A percentile compares a stretch with the other conserved stretches of the same genome.
Evolutionary conservation across 2,329 filamentous ascomycete species (phyloP).

Genomic region (Pseudogymnoascus sp.): DNA sequence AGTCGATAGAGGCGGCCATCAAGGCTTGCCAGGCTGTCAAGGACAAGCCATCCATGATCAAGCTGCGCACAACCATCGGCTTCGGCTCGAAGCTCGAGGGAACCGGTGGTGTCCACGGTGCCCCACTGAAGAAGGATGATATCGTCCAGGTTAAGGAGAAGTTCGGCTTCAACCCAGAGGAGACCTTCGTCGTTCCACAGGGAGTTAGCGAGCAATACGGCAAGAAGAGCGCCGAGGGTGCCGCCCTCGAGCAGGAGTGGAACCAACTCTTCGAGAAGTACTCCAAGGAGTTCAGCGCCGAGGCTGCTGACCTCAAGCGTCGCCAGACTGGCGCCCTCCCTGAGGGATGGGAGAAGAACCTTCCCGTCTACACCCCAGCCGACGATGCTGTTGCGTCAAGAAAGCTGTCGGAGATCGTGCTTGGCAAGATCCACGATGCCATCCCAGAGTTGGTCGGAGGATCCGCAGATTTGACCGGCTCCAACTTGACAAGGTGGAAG

Average conservation of each 20-base stretch:
- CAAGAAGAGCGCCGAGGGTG: slow-evolving; percentile 78
- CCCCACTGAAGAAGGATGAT: slow-evolving; percentile 90
- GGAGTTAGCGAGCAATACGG: slow-evolving; percentile 87
- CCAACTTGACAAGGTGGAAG: slow-evolving; percentile 99
- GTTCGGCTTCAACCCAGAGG: slow-evolving; percentile 92
- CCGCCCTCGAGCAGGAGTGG: slow-evolving; percentile 89
- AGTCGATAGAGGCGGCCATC: slow-evolving; percentile 81
- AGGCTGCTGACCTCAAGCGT: slow-evolving; percentile 73
- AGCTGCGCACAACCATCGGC: slow-evolving; percentile 94
- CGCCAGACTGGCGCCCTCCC: slow-evolving; percentile 78
- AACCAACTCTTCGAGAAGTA: slow-evolving; percentile 90
- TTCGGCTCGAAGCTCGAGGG: slow-evolving; percentile 90
- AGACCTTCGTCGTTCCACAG: slow-evolving; percentile 89
- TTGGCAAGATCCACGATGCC: slow-evolving; percentile 74
- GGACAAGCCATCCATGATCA: slow-evolving; percentile 95
- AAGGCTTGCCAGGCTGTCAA: slow-evolving; percentile 76
- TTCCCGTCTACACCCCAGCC: slow-evolving; percentile 81
- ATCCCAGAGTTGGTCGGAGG: slow-evolving; percentile 91
- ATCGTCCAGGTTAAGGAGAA: slow-evolving; percentile 87
- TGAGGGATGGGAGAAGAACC: slow-evolving; percentile 89
- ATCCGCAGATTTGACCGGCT: slow-evolving; percentile 95
- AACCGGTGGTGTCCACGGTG: slow-evolving; percentile 92
- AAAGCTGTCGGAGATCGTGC: slow-evolving; percentile 92
- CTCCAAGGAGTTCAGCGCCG: slow-evolving; percentile 63
- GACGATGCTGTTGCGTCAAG: slow-evolving; percentile 84